A percentile compares a stretch with the other conserved stretches of the same genome.
These are phyloP conservation scores for Collybia sordida DNA, from an alignment of 768 basidiomycete genomes.

Conservation along the genomic window DNA sequence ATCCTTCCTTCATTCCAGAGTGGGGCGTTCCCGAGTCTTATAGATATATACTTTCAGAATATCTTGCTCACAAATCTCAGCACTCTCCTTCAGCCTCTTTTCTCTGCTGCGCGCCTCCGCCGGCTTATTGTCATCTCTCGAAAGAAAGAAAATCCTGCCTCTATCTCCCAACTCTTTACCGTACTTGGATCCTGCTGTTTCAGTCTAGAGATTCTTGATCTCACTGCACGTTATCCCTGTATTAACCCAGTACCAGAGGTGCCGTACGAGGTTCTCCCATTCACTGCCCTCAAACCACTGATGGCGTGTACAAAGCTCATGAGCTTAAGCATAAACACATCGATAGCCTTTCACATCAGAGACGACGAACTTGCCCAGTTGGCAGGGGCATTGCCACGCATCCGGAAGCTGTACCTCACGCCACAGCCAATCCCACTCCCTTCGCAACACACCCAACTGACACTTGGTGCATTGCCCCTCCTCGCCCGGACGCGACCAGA, in stretches of 20 bases:
- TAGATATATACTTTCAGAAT: constrained; percentile 4
- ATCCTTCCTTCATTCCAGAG: constrained; percentile 6
- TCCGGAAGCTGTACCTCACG: no score
- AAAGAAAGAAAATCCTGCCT: neutral
- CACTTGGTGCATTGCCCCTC: no score
- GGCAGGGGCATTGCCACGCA: no score
- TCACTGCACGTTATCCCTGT: neutral
- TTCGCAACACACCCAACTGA: no score
- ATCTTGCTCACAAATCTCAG: constrained; percentile 7
- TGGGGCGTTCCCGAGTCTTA: constrained; percentile 10
- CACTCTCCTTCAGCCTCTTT: constrained; percentile 5
- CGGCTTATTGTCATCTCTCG: constrained; percentile 4
- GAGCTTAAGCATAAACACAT: no score
- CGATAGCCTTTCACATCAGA: constrained; percentile 1
- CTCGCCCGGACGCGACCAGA: no score
- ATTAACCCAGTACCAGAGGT: neutral
- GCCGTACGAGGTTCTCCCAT: neutral
- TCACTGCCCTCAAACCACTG: constrained; percentile 6
- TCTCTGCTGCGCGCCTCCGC: constrained; percentile 8
- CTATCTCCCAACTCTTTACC: constrained; percentile 1
- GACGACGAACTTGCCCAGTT: no score
- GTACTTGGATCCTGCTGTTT: constrained; percentile 6
- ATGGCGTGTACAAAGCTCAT: constrained; percentile 3
- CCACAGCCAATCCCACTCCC: no score
- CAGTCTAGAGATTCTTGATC: constrained; percentile 2